A percentile compares a stretch with the other conserved stretches of the same genome.
Evolutionary conservation across 2,329 filamentous ascomycete genomes (phyloP).

Genomic region (Ustilaginoidea virens): DNA sequence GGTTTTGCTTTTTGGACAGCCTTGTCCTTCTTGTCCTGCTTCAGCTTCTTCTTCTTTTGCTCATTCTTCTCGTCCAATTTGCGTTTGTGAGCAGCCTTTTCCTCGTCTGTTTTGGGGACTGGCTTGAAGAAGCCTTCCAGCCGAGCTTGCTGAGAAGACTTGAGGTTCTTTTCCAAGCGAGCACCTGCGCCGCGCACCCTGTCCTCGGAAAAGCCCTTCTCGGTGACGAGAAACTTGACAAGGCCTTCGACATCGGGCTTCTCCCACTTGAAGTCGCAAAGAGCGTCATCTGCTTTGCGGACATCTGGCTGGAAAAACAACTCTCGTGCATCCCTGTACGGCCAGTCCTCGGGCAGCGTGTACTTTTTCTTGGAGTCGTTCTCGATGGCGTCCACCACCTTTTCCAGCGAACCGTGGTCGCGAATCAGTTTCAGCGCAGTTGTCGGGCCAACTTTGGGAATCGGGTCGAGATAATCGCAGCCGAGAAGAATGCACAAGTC

Average conservation of each 20-base stretch:
- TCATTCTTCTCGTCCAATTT: conserved; percentile 88
- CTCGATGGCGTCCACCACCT: conserved; percentile 67
- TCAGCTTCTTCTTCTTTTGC: conserved; percentile 88
- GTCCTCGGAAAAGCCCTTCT: conserved; percentile 96
- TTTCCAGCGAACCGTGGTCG: conserved; percentile 77
- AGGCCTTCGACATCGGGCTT: conserved; percentile 81
- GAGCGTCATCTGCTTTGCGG: conserved; percentile 61
- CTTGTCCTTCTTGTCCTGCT: conserved; percentile 91
- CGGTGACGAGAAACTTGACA: conserved; percentile 74
- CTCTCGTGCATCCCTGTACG: conserved; percentile 77
- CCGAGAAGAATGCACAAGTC: conserved; percentile 95
- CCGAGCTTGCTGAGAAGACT: conserved; percentile 77
- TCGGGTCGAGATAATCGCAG: conserved; percentile 93
- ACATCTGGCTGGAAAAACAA: conserved; percentile 91
- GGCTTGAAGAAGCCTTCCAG: conserved; percentile 97
- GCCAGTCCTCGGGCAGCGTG: conserved; percentile 89
- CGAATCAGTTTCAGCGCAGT: conserved; percentile 90
- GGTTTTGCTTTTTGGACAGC: conserved; percentile 81
- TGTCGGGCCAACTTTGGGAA: conserved; percentile 84
- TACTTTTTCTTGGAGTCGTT: conserved; percentile 67
- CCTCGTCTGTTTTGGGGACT: conserved; percentile 70
- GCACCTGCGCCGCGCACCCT: conserved; percentile 67
- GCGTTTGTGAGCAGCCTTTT: conserved; percentile 75
- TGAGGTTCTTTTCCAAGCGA: conserved; percentile 76
- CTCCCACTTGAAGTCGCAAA: conserved; percentile 98